phyloP scores from a whole-genome alignment of 768 basidiomycete species.

The Kwoniella europaea region DNA sequence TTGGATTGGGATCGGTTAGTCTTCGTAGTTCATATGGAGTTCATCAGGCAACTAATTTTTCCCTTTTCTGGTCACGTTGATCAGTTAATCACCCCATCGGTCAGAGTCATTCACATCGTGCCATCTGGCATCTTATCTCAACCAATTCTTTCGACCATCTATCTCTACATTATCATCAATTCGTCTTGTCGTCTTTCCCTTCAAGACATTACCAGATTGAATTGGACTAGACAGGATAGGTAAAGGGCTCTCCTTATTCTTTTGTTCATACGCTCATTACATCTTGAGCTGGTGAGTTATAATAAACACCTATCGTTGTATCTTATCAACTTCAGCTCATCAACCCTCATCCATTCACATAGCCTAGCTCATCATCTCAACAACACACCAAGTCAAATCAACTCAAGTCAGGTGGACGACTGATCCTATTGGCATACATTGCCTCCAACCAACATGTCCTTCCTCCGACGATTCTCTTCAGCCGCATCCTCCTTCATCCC shows the following conservation, averaged over 20 bases:
- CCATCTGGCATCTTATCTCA: not conserved
- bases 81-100: not conserved
- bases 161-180: not conserved
- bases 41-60: not conserved
- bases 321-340: not conserved
- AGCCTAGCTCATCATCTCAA: not conserved
- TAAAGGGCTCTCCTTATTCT: no score
- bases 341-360: not conserved
- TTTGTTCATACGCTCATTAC: no score
- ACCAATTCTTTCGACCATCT: no score
- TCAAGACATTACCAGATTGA: not conserved
- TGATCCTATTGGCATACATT: not conserved
- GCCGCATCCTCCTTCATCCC: conserved; percentile 42
- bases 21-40: conserved; percentile 7
- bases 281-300: not conserved
- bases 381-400: not conserved
- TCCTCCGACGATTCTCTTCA: conserved; percentile 48
- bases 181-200: not conserved
- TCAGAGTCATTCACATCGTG: conserved; percentile 10
- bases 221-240: not conserved
- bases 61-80: conserved; percentile 5
- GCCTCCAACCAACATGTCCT: conserved; percentile 38
- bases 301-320: not conserved
- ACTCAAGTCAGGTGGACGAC: no score
- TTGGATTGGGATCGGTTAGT: no score